Evolutionary conservation across 305 asterid genomes (phyloP).

Genomic region (Fraxinus sp.): DNA sequence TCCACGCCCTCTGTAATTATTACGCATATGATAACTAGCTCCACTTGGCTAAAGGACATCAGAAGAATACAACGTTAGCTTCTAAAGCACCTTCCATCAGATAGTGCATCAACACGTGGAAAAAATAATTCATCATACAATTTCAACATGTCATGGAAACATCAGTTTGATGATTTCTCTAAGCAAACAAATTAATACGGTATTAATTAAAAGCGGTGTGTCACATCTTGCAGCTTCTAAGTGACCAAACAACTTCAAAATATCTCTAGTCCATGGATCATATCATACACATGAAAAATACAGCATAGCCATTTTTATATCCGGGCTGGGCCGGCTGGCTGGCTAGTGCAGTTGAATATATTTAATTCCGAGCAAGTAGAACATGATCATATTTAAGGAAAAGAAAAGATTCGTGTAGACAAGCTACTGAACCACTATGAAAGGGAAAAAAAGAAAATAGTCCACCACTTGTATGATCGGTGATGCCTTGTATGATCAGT

Average conservation of each 20-base stretch:
- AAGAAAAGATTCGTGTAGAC: background rate
- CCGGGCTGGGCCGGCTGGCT: background rate
- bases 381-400: background rate
- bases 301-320: background rate
- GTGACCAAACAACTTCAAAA: background rate
- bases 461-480: background rate
- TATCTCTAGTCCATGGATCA: background rate
- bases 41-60: slow-evolving; percentile 61
- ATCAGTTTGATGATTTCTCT: background rate
- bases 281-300: background rate
- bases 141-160: background rate
- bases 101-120: background rate
- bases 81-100: slow-evolving; percentile 6
- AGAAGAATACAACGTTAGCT: slow-evolving; percentile 16
- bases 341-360: background rate
- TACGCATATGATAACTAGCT: slow-evolving; percentile 51
- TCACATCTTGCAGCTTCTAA: background rate
- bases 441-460: background rate
- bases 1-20: slow-evolving; percentile 86
- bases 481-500: background rate
- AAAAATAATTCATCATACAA: background rate
- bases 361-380: background rate
- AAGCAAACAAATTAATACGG: background rate
- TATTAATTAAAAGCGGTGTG: background rate
- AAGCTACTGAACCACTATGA: background rate